Evolutionary conservation across 2,329 filamentous ascomycete species (phyloP).

Genomic region (Ophiostoma perfectum): DNA sequence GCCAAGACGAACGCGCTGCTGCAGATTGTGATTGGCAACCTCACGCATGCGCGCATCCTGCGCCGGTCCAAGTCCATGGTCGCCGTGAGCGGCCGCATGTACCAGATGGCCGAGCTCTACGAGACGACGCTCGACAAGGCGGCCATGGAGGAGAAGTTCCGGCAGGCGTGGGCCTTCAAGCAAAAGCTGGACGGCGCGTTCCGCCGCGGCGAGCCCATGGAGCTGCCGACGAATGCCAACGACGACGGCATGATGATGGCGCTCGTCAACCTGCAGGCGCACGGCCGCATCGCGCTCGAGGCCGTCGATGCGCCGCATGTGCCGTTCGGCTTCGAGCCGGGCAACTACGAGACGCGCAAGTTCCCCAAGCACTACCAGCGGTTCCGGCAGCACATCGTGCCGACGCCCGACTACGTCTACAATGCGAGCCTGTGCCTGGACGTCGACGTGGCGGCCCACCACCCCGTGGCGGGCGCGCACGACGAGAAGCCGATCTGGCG

Average conservation of each 20-base stretch:
- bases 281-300: slow-evolving; percentile 50
- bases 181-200: slow-evolving; percentile 53
- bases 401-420: slow-evolving; percentile 48
- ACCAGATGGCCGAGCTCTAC: slow-evolving; percentile 57
- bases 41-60: slow-evolving; percentile 50
- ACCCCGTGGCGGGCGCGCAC: slow-evolving; percentile 32
- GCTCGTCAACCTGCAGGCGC: slow-evolving; percentile 58
- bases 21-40: slow-evolving; percentile 43
- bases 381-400: slow-evolving; percentile 56
- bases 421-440: slow-evolving; percentile 25
- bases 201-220: slow-evolving; percentile 34
- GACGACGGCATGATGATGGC: slow-evolving; percentile 63
- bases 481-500: slow-evolving; percentile 65
- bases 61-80: slow-evolving; percentile 56
- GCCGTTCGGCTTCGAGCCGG: slow-evolving; percentile 64
- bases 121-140: slow-evolving; percentile 52
- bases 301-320: slow-evolving; percentile 54
- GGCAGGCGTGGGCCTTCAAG: slow-evolving; percentile 57
- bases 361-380: slow-evolving; percentile 61
- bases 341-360: slow-evolving; percentile 64
- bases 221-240: slow-evolving; percentile 50
- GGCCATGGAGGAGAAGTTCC: slow-evolving; percentile 49
- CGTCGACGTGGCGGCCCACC: not conserved
- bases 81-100: slow-evolving; percentile 55
- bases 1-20: slow-evolving; percentile 42